Base-by-base conservation (phyloP, 2,329 filamentous ascomycete genomes). In the Diaporthe citri region DNA sequence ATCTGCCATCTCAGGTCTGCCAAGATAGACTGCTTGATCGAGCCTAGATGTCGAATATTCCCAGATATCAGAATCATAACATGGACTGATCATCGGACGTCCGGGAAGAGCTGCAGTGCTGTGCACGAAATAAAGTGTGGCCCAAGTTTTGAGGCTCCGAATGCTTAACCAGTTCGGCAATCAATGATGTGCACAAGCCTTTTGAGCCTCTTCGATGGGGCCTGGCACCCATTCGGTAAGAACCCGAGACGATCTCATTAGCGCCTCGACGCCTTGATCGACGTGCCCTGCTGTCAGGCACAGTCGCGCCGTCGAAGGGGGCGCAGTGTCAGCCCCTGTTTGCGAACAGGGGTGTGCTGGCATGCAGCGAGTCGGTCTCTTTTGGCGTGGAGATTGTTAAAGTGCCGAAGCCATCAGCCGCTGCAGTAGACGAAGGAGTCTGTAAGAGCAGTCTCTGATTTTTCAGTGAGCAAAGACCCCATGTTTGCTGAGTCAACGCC, bases 131-230 rank as follows among this genome's bases (percentile, higher is more conserved):
- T 51, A n/a, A 20, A 20, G 10, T 66, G 62, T 51, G 43, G 62
- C 43, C 31, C 43, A 51, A n/a, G 43, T 34, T 31, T 10, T 17
- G 6, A 51, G 22, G 12, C 62, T 66, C 46, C 31, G 7, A 34
- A 25, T 66, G 62, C 62, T 56, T 56, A 51, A 22, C 20, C 12
- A 20, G 4, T 20, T 41, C 48, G 46, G 48, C 51, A 56, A 41
- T 43, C 66, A 72, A 60, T 72, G 57, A 72, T 48, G 69, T 62
- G 69, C 69, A 34, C 46, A 72, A 41, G 56, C 56, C 62, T 72
- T n/a, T 17, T 36, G 39, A 28, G 41, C 31, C 36, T 60, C 69
- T 62, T 51, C 41, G 56, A 46, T 56, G 67, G 31, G 22, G 13
- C 25, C 43, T 41, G 31, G 7, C 48, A 48, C 43, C 43, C 25